Percentiles rank a stretch among this genome's conserved stretches.
Conservation (phyloP, 1,139 yeast species). For the Blastobotrys illinoisensis region DNA sequence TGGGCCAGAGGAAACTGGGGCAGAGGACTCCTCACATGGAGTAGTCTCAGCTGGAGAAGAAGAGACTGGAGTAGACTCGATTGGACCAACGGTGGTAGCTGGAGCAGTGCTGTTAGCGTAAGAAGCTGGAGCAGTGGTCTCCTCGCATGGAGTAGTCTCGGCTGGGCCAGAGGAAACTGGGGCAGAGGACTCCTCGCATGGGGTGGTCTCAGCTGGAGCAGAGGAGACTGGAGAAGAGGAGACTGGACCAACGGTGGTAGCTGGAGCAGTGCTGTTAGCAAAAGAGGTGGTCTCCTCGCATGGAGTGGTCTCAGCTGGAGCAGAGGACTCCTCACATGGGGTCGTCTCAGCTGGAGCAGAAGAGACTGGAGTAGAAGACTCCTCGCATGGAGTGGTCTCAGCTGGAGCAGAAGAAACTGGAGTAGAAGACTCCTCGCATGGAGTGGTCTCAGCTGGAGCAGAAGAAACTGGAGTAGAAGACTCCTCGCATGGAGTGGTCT, state of each 20-base stretch:
- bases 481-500: constrained; percentile 4
- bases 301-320: constrained; percentile 7
- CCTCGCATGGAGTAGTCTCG: constrained; percentile 2
- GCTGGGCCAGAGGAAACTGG: constrained; percentile 3
- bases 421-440: constrained; percentile 2
- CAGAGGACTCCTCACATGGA: constrained; percentile 4
- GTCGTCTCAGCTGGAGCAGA: constrained; percentile 7
- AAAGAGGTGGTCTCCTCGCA: constrained; percentile 2
- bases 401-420: constrained; percentile 5
- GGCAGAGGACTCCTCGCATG: not conserved
- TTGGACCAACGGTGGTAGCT: constrained; percentile 3
- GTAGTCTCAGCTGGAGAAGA: constrained; percentile 7
- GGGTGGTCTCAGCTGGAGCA: not conserved
- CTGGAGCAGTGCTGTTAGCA: no score
- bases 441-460: constrained; percentile 2
- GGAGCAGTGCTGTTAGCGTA: constrained; percentile 9
- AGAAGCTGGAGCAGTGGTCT: constrained; percentile 8
- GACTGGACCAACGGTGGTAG: constrained; percentile 1
- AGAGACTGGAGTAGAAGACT: constrained; percentile 4
- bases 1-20: constrained; percentile 7
- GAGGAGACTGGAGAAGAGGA: constrained; percentile 6
- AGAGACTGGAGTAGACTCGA: constrained; percentile 2
- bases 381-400: constrained; percentile 1
- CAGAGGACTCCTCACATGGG: constrained; percentile 3
- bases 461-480: constrained; percentile 8